These are phyloP conservation scores for Fomitopsis palustris DNA, from an alignment of 1,284 basidiomycete species.

Conservation along the genomic window DNA sequence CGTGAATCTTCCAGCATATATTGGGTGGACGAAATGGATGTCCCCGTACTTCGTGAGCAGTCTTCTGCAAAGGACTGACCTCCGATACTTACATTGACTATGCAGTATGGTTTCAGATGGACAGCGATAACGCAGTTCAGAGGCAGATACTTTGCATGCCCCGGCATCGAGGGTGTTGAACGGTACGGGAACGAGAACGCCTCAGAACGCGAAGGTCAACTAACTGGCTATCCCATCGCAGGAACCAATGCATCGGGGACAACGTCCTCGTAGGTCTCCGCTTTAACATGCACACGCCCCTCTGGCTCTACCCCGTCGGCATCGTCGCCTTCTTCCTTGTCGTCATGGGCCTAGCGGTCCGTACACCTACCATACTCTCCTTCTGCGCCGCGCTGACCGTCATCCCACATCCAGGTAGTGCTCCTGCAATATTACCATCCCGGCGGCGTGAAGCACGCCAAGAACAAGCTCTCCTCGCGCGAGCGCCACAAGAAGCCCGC, in stretches of 20 bases:
- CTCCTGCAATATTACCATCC: constrained; percentile 1
- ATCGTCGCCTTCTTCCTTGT: neutral
- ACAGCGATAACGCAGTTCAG: neutral
- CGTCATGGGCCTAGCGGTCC: neutral
- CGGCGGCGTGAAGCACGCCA: neutral
- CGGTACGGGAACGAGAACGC: neutral
- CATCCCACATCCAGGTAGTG: neutral
- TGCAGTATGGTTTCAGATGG: neutral
- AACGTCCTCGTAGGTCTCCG: neutral
- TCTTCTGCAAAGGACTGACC: neutral
- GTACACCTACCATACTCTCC: neutral
- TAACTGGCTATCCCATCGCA: neutral
- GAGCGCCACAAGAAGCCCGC: neutral
- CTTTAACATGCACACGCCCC: neutral
- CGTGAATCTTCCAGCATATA: neutral
- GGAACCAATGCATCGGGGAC: neutral
- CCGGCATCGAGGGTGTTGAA: neutral
- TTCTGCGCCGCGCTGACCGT: neutral
- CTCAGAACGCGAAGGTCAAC: too few species aligned
- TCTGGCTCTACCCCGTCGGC: neutral
- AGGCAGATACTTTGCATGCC: neutral
- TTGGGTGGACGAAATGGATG: neutral
- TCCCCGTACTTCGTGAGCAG: neutral
- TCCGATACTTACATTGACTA: neutral
- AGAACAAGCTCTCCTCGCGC: neutral